A percentile compares a stretch with the other conserved stretches of the same genome.
Evolutionary conservation across 768 basidiomycete species (phyloP).

Genomic region (Boletus eberwhitei): DNA sequence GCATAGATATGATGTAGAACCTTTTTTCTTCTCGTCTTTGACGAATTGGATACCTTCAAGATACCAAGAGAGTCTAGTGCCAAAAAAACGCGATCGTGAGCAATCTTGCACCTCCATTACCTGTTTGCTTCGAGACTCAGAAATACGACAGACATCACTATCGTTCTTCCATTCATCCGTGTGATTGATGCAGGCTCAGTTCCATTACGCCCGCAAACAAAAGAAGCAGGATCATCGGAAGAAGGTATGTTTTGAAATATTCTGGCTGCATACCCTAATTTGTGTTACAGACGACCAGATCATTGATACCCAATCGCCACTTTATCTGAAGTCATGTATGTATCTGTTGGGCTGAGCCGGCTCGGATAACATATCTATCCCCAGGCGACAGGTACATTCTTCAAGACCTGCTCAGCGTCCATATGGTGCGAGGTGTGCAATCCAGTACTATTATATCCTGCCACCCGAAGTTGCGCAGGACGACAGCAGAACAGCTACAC

Average conservation of each 20-base stretch:
- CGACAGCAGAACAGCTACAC: slow-evolving; percentile 26
- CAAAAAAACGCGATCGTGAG: slow-evolving; percentile 51
- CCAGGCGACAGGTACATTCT: slow-evolving; percentile 23
- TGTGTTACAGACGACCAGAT: slow-evolving; percentile 19
- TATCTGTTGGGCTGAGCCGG: neutral
- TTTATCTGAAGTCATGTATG: slow-evolving; percentile 35
- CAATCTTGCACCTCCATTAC: slow-evolving; percentile 27
- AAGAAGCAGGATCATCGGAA: neutral
- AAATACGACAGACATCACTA: slow-evolving; percentile 46
- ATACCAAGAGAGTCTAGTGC: slow-evolving; percentile 48
- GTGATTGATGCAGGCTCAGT: slow-evolving; percentile 22
- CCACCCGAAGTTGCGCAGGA: slow-evolving; percentile 23
- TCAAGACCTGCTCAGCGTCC: slow-evolving; percentile 50
- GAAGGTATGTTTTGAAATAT: slow-evolving; percentile 5
- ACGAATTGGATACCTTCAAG: slow-evolving; percentile 67
- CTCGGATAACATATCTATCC: neutral
- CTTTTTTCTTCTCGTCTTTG: slow-evolving; percentile 63
- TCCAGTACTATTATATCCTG: slow-evolving; percentile 28
- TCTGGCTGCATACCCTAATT: neutral
- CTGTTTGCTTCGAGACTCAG: neutral
- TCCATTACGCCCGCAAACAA: neutral
- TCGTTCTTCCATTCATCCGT: slow-evolving; percentile 52
- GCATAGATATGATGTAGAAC: slow-evolving; percentile 51
- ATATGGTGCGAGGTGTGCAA: slow-evolving; percentile 41
- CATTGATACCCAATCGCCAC: slow-evolving; percentile 54